A percentile compares a stretch with the other conserved stretches of the same genome.
phyloP scores from a whole-genome alignment of 768 basidiomycete genomes.

The Panus rudis region DNA sequence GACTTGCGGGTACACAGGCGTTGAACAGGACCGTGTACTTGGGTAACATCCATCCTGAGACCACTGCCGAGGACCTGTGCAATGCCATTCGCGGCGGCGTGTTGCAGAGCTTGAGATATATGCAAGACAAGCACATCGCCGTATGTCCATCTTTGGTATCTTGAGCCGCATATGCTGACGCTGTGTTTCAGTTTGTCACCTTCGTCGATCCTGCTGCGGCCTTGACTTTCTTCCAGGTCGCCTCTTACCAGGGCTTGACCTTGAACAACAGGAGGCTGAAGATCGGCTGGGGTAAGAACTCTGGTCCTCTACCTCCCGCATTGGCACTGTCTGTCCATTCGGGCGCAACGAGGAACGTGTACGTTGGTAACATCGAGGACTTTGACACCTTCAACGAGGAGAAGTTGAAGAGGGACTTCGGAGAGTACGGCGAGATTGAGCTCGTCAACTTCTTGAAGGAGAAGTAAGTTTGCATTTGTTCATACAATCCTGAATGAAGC shows the following conservation, averaged over 20 bases:
- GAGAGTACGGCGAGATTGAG: constrained; percentile 95
- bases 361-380: constrained; percentile 93
- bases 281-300: constrained; percentile 97
- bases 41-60: constrained; percentile 96
- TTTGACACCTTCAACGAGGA: constrained; percentile 90
- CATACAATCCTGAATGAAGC: neutral
- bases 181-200: constrained; percentile 69
- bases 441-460: constrained; percentile 93
- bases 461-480: constrained; percentile 49
- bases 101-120: constrained; percentile 88
- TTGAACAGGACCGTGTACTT: constrained; percentile 93
- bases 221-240: constrained; percentile 90
- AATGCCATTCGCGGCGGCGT: constrained; percentile 97
- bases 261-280: constrained; percentile 92
- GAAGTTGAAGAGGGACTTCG: constrained; percentile 86
- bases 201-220: constrained; percentile 94
- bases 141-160: constrained; percentile 34
- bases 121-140: constrained; percentile 96
- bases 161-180: neutral
- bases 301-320: constrained; percentile 77
- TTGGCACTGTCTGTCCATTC: constrained; percentile 85
- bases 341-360: constrained; percentile 95
- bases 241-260: constrained; percentile 82
- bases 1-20: constrained; percentile 47
- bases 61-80: constrained; percentile 89